Base-by-base conservation (phyloP, 1,284 basidiomycete species). In the Malassezia slooffiae region DNA sequence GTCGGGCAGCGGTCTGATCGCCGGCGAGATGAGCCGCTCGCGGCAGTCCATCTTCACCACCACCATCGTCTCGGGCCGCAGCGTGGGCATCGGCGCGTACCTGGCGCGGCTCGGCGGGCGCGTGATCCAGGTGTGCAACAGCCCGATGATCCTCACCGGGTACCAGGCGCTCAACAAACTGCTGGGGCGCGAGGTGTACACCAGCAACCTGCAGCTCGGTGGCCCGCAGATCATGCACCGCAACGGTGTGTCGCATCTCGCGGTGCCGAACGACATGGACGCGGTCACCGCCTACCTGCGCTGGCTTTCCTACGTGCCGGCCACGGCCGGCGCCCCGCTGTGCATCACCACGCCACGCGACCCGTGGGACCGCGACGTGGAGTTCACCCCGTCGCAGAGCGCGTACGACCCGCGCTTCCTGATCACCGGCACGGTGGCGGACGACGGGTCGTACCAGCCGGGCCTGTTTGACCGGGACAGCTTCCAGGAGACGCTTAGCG, bases 1-100 rank as follows among this genome's bases (percentile, higher is more conserved):
- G 67, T 85, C 77, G 64, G 93, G 93, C 33, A 95, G 90, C 30
- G 93, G 93, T 73, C 80, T 99, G 60, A 97, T 99, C 66, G 93
- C 93, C 30, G 93, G 93, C 52, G 93, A 95, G 73, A 97, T 93
- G 0, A 93, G 90, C 35, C 81, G 93, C 32, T 93, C 93, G 0
- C 95, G 95, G 71, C 89, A 97, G 62, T 88, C 96, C 70, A 95
- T 97, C 71, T 99, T 99, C 76, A 99, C 93, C 39, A 90, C 96
- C 71, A 97, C 93, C 16, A 81, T 99, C 63, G 91, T 97, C 60
- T 95, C 90, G 32, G 93, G 90, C 58, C 86, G 93, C 43, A 96
- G 90, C 5, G 93, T 99, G 59, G 93, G 93, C 73, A 99, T 97
- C 62, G 93, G 93, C 68, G 93, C 93, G 28, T 97, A 99, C 73